A percentile compares a stretch with the other conserved stretches of the same genome.
Evolutionary conservation across 768 basidiomycete species (phyloP).

Genomic region (Naematelia encephala): DNA sequence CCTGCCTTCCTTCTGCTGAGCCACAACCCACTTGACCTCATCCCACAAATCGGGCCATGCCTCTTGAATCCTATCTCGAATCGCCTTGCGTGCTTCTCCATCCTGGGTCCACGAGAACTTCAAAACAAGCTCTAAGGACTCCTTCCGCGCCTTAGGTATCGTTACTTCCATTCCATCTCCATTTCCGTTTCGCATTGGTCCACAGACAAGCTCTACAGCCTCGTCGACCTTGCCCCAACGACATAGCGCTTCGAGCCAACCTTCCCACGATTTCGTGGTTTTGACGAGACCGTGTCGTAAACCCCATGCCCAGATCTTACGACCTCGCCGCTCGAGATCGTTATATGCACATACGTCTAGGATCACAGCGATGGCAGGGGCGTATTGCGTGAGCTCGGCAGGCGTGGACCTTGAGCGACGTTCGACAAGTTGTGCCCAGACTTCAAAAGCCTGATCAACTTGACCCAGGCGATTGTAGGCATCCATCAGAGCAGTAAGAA

Average conservation of each 20-base stretch:
- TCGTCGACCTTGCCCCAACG: conserved; percentile 64
- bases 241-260: conserved; percentile 82
- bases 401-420: conserved; percentile 52
- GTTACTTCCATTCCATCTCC: no score
- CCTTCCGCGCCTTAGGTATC: conserved; percentile 8
- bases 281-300: conserved; percentile 56
- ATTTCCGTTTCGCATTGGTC: conserved; percentile 58
- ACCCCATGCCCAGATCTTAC: conserved; percentile 60
- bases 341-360: conserved; percentile 77
- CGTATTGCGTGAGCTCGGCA: conserved; percentile 55
- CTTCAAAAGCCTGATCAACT: conserved; percentile 66
- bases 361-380: conserved; percentile 71
- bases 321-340: conserved; percentile 57
- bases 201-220: conserved; percentile 63
- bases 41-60: conserved; percentile 35
- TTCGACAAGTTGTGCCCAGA: conserved; percentile 64
- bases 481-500: conserved; percentile 85
- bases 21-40: conserved; percentile 13
- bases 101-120: conserved; percentile 35
- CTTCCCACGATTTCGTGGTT: conserved; percentile 71
- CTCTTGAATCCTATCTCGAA: conserved; percentile 15
- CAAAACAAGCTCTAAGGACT: conserved; percentile 23
- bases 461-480: conserved; percentile 76
- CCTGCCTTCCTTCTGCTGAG: neutral
- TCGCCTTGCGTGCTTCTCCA: conserved; percentile 8